Evolutionary conservation across 495 filamentous ascomycete species (phyloP), one percentile per base, ranked within the genome.

Genomic region (Chaetomium cochliodes): DNA sequence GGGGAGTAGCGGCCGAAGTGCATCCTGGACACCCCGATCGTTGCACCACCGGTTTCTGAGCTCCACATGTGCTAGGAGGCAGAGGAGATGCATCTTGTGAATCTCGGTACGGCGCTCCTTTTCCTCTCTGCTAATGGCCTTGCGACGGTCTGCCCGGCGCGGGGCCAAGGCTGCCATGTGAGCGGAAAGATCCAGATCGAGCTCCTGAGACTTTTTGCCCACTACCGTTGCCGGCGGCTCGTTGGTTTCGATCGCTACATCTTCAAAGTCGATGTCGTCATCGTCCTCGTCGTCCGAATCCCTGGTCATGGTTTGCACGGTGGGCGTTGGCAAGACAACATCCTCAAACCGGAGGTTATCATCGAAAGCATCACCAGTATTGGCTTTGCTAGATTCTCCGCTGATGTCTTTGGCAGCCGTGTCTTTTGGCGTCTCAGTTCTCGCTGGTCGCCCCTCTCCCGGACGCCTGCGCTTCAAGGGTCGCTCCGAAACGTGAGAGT

Each of bases 11-110:
- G 75, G 73, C 64, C 82, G 86, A 23, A 96, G 71, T 22, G 77
- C 79, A 41, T 74, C 75, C 73, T 94, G 88, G 44, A 88, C 79
- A 64, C 79, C 73, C 16, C 79, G 65, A 73, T 94, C 87, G 73
- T 96, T 97, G 72, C 93, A 98, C 93, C 93, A 98, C 59, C 79
- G 74, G 72, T 96, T 98, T 47, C 92, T 85, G 26, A 84, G 75
- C 65, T 88, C 82, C 22, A 89, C 84, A 74, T 97, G 91, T 5
- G 81, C 81, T 37, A 98, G 73, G 1, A 97, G 80, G 69, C 92
- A 96, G 39, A 96, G 80, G 3, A 98, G 53, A 78, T 99, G 92
- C 67, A 85, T 78, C 76, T 96, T 97, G 71, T 99, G 94, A 39
- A 91, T 78, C 63, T 94, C 85, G 28, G 94, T 73, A 46, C 93